Evolutionary conservation across 106 monocot genomes (phyloP), one percentile per base, ranked within the genome.

Genomic region (Dioscorea alata): DNA sequence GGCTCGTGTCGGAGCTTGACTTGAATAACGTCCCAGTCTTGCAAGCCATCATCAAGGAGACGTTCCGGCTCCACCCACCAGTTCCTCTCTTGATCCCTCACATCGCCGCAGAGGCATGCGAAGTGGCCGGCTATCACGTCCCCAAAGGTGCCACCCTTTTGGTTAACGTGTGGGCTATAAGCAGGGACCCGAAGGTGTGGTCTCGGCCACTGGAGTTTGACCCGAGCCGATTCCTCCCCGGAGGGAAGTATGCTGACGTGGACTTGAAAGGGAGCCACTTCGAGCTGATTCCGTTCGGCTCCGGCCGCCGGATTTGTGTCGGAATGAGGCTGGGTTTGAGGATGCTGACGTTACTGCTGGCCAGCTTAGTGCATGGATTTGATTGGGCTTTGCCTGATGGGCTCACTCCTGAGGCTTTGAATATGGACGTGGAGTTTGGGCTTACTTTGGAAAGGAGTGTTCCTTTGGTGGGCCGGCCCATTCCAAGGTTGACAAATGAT

Each of bases 291-390:
- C 84, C 84, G 15, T 84, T 80, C 4, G 80, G 84, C 0, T 68
- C 84, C 21, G 76, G 84, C 4, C 68, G 84, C 50, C 76, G 84
- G 66, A 73, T 80, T 16, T 84, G 84, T 18, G 76, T 61, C 4
- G 84, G 84, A 4, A 65, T 84, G 64, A 80, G 73, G 24, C 48
- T 80, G 18, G 84, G 84, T 13, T 23, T 84, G n/a, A 62, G 80
- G 13, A 80, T 84, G 80, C 64, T 76, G 49, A 50, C 72, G 50
- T 51, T 84, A 19, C 33, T 80, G 76, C 66, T 80, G 6, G 80
- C 76, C 1, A 71, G 68, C n/a, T 15, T 84, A 33, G 65, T 71
- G 4, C 84, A 84, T 14, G 75, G 60, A 1, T 84, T 84, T n/a
- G 76, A 84, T 48, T 84, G 84, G 84, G 2, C 8, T 17, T 53